phyloP scores from a whole-genome alignment of 2,329 filamentous ascomycete genomes.

The Pseudopithomyces maydicus region DNA sequence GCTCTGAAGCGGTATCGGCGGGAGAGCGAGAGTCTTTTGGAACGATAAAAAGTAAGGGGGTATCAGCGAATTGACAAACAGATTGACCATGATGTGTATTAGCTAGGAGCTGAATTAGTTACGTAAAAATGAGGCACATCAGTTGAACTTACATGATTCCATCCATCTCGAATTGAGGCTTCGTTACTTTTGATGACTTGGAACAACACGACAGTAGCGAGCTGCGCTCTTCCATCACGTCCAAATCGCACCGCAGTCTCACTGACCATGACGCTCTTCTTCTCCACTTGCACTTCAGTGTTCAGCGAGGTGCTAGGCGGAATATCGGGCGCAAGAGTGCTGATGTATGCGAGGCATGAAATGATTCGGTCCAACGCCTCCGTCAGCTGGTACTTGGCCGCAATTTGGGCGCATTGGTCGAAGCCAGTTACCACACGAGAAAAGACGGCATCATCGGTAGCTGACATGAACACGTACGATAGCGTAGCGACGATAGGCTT shows the following conservation, averaged over 20 bases:
- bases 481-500: slow-evolving; percentile 91
- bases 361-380: slow-evolving; percentile 94
- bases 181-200: slow-evolving; percentile 88
- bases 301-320: slow-evolving; percentile 86
- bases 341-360: slow-evolving; percentile 87
- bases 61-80: slow-evolving; percentile 94
- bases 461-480: slow-evolving; percentile 98
- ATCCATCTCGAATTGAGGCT: slow-evolving; percentile 73
- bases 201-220: slow-evolving; percentile 95
- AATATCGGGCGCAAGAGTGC: slow-evolving; percentile 76
- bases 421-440: slow-evolving; percentile 92
- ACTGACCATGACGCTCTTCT: slow-evolving; percentile 97
- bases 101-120: slow-evolving; percentile 63
- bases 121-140: neutral
- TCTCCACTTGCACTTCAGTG: slow-evolving; percentile 90
- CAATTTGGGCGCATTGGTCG: slow-evolving; percentile 93
- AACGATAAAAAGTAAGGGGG: slow-evolving; percentile 75
- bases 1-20: slow-evolving; percentile 84
- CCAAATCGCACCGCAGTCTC: slow-evolving; percentile 96
- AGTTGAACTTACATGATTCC: slow-evolving; percentile 70
- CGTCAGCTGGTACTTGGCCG: slow-evolving; percentile 78
- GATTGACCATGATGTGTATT: slow-evolving; percentile 88
- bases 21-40: slow-evolving; percentile 70
- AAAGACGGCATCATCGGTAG: slow-evolving; percentile 94
- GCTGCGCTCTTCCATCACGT: slow-evolving; percentile 87